phyloP scores from a whole-genome alignment of 257 asterid species.

The Solanum boliviense region DNA sequence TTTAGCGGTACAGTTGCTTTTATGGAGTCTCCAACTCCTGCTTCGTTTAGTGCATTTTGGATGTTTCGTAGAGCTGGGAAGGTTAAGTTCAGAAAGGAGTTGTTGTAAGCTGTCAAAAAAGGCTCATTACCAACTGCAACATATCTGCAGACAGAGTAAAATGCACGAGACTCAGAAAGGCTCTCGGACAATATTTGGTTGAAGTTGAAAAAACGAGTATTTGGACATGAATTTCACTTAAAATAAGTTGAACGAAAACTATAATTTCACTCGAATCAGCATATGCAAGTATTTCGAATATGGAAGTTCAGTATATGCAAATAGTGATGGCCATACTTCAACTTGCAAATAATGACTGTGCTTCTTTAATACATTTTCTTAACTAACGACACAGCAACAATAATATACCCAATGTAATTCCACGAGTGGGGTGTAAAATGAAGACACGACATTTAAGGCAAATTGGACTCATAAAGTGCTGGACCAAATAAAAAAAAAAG shows the following conservation, averaged over 20 bases:
- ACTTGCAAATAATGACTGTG: neutral
- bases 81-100: slow-evolving; percentile 25
- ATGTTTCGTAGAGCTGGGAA: slow-evolving; percentile 33
- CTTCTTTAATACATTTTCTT: neutral
- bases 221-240: neutral
- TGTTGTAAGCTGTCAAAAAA: slow-evolving; percentile 26
- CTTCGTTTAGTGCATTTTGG: slow-evolving; percentile 40
- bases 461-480: neutral
- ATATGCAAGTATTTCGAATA: neutral
- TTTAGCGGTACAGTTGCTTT: slow-evolving; percentile 39
- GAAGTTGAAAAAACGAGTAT: neutral
- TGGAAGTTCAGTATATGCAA: neutral
- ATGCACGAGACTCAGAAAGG: neutral
- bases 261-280: neutral
- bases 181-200: neutral
- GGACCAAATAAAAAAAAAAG: neutral
- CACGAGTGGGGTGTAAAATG: neutral
- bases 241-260: neutral
- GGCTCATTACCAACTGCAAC: slow-evolving; percentile 47
- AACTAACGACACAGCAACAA: neutral
- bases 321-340: neutral
- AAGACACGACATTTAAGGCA: neutral
- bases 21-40: slow-evolving; percentile 9
- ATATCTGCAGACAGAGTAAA: slow-evolving; percentile 10
- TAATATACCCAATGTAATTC: neutral